Base-by-base conservation (phyloP, 176 grass and related monocot genomes). In the Rhipidocladum racemiflorum region DNA sequence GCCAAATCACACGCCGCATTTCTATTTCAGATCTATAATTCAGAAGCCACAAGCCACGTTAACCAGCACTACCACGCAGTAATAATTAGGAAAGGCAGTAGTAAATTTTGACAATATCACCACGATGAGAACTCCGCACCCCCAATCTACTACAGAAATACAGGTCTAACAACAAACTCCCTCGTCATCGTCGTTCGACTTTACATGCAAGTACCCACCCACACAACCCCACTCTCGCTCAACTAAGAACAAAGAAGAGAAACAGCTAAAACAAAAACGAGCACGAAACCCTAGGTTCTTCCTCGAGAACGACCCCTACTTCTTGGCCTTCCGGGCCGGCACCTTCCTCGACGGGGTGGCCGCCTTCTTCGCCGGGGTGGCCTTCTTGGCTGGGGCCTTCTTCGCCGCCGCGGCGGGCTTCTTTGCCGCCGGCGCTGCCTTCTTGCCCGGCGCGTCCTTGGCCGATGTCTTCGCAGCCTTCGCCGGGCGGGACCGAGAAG, bases 291-390 rank as follows among this genome's bases (percentile, higher is more conserved):
- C 72, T 76, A 85, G 61, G 20, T 43, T n/a, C 29, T 27, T 16
- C 40, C 14, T 17, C 14, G 2, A 2, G 0, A 6, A 0, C 0
- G 45, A 36, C 0, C 18, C 61, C 93, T 97, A 93, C 84, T 97
- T 97, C 86, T 93, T 97, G 30, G 83, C 90, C 81, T 90, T 91
- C 80, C 83, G 79, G 34, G 80, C 51, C 0, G 72, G 82, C 15
- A 80, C 85, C 87, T 88, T 95, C 89, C 84, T 70, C 56, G 84
- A 25, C 17, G 92, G 72, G 3, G 72, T 9, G 3, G 65, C 72
- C 0, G 86, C 44, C 65, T 86, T 91, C 76, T 68, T 87, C 16
- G 72, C 70, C 6, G 86, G 80, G 4, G 73, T 49, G 0, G 80
- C 40, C 87, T 87, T 89, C 84, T 77, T 81, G 0, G 56, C 63